These are phyloP conservation scores for Raffaelea arxii DNA, from an alignment of 2,329 filamentous ascomycete genomes.

Conservation along the genomic window DNA sequence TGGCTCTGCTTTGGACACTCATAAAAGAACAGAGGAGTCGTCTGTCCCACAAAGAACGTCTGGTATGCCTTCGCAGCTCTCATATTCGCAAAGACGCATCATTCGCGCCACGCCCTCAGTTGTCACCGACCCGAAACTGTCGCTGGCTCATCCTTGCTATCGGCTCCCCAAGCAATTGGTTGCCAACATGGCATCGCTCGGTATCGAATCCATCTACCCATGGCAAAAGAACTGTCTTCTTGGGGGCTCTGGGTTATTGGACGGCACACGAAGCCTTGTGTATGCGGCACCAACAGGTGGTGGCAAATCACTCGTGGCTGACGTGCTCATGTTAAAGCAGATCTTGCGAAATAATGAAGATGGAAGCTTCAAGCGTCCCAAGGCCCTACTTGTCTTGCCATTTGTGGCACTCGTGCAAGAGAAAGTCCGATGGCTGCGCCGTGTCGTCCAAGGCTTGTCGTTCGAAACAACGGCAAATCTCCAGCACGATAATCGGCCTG, in stretches of 20 bases:
- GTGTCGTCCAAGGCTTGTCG: slow-evolving; percentile 51
- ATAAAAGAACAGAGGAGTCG: background rate
- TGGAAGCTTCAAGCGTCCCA: slow-evolving; percentile 26
- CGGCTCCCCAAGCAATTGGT: slow-evolving; percentile 50
- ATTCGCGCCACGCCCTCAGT: slow-evolving; percentile 45
- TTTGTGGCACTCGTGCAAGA: slow-evolving; percentile 75
- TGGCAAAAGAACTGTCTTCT: slow-evolving; percentile 71
- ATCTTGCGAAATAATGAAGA: slow-evolving; percentile 47
- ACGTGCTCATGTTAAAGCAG: slow-evolving; percentile 63
- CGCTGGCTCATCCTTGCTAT: slow-evolving; percentile 54
- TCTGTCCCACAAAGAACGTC: slow-evolving; percentile 10
- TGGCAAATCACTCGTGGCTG: slow-evolving; percentile 67
- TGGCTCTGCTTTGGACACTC: no score
- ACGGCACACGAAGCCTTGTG: slow-evolving; percentile 60
- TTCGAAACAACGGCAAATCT: slow-evolving; percentile 18
- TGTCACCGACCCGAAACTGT: slow-evolving; percentile 44
- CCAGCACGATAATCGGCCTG: slow-evolving; percentile 2
- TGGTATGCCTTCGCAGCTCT: slow-evolving; percentile 29
- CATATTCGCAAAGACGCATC: slow-evolving; percentile 43
- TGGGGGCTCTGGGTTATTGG: slow-evolving; percentile 52
- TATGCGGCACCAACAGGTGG: slow-evolving; percentile 73
- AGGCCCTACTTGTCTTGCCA: slow-evolving; percentile 63
- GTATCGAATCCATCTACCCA: slow-evolving; percentile 65
- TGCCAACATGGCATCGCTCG: slow-evolving; percentile 53
- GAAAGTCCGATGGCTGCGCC: slow-evolving; percentile 65